These are phyloP conservation scores for Penicillium coprophilum DNA, from an alignment of 495 filamentous ascomycete species.

Conservation along the genomic window DNA sequence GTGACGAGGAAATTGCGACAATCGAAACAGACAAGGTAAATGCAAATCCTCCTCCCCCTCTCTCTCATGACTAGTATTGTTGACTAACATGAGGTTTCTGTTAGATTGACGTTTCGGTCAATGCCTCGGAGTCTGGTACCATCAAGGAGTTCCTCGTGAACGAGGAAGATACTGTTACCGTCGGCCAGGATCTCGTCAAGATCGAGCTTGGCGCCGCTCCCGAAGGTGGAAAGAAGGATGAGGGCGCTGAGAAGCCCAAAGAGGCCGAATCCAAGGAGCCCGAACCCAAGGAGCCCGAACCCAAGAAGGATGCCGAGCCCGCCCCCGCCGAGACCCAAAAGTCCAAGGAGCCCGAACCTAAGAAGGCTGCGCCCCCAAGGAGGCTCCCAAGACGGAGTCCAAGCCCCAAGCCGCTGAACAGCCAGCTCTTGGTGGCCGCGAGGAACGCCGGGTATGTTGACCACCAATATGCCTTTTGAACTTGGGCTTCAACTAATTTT, in stretches of 20 bases:
- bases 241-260: conserved; percentile 43
- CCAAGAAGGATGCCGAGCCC: conserved; percentile 37
- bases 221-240: conserved; percentile 51
- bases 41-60: conserved; percentile 11
- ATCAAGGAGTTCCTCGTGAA: conserved; percentile 90
- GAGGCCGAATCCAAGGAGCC: conserved; percentile 37
- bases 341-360: conserved; percentile 44
- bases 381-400: conserved; percentile 34
- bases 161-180: conserved; percentile 93
- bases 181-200: conserved; percentile 87
- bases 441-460: conserved; percentile 78
- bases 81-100: conserved; percentile 14
- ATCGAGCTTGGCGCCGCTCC: conserved; percentile 76
- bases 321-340: conserved; percentile 38
- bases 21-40: conserved; percentile 99
- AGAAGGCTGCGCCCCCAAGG: conserved; percentile 40
- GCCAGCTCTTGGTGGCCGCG: conserved; percentile 65
- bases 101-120: conserved; percentile 93
- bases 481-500: neutral
- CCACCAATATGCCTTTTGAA: neutral
- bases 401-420: conserved; percentile 30
- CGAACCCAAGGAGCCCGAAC: conserved; percentile 45
- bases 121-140: conserved; percentile 86
- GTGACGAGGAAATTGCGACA: conserved; percentile 96
- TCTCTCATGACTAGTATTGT: neutral